Percentiles rank a stretch among this genome's conserved stretches.
Evolutionary conservation across 768 basidiomycete species (phyloP).

Genomic region (Rickenella mellea): DNA sequence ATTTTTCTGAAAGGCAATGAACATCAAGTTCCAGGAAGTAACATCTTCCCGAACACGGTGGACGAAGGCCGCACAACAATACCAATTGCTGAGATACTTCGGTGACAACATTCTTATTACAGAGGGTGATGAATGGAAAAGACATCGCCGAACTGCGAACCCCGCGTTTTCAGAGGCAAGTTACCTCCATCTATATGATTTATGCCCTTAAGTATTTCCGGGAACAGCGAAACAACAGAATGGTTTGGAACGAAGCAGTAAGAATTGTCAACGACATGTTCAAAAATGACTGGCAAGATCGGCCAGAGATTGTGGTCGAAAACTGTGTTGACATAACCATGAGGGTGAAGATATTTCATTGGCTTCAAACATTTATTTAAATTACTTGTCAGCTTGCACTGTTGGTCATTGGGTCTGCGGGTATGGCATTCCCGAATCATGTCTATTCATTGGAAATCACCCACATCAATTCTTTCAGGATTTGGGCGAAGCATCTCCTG

Average conservation of each 20-base stretch:
- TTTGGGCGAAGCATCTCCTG: constrained; percentile 45
- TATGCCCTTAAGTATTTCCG: neutral
- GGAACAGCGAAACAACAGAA: constrained; percentile 22
- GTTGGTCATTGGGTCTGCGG: constrained; percentile 46
- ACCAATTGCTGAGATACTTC: constrained; percentile 36
- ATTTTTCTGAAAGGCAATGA: neutral
- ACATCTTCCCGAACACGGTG: constrained; percentile 31
- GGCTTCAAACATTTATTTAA: neutral
- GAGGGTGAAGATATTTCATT: constrained; percentile 26
- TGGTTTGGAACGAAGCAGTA: constrained; percentile 39
- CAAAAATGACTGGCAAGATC: constrained; percentile 35
- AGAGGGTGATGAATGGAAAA: constrained; percentile 59
- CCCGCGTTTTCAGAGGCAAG: constrained; percentile 55
- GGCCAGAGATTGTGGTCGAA: constrained; percentile 29
- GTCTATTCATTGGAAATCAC: neutral
- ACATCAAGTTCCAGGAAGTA: constrained; percentile 31
- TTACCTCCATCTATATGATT: neutral
- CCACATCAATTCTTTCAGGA: constrained; percentile 20
- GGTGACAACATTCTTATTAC: constrained; percentile 55
- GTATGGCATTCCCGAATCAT: constrained; percentile 19
- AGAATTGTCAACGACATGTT: constrained; percentile 34
- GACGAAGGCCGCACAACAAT: constrained; percentile 43
- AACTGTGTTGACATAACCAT: constrained; percentile 46
- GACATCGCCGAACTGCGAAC: constrained; percentile 49
- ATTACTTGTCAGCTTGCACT: constrained; percentile 34